phyloP scores from a whole-genome alignment of 805 yeast species.

The Candida koratica region DNA sequence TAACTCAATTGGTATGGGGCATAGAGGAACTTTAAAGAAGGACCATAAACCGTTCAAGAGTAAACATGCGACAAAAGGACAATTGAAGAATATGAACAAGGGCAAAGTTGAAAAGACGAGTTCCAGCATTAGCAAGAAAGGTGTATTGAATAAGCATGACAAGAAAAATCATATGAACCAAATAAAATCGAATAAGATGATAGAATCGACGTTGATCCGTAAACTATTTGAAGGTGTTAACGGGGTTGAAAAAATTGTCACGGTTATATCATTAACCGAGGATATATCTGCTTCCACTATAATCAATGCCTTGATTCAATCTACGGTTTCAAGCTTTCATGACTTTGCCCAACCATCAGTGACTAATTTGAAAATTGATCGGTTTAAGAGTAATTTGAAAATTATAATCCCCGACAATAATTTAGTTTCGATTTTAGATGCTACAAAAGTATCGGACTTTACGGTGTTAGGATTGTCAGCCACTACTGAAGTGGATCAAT shows the following conservation, averaged over 20 bases:
- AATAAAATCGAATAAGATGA: constrained; percentile 66
- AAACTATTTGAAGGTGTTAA: constrained; percentile 73
- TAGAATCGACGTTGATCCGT: constrained; percentile 53
- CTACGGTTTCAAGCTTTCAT: constrained; percentile 34
- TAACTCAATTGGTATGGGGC: constrained; percentile 45
- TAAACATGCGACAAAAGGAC: constrained; percentile 85
- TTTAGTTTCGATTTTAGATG: constrained; percentile 70
- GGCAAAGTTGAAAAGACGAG: constrained; percentile 78
- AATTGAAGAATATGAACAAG: constrained; percentile 71
- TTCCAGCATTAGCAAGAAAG: constrained; percentile 36
- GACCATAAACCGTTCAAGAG: constrained; percentile 89
- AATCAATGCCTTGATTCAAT: constrained; percentile 46
- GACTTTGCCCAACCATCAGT: constrained; percentile 45
- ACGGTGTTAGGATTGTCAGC: constrained; percentile 90
- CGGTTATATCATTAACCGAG: constrained; percentile 72
- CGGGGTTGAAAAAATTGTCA: constrained; percentile 81
- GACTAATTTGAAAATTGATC: constrained; percentile 47
- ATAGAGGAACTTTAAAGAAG: constrained; percentile 78
- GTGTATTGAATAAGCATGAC: constrained; percentile 47
- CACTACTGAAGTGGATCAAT: constrained; percentile 71
- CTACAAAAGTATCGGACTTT: constrained; percentile 85
- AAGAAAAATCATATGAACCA: constrained; percentile 80
- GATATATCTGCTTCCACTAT: constrained; percentile 62
- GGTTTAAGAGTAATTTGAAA: constrained; percentile 74
- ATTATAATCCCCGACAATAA: constrained; percentile 68